Percentiles rank a stretch among this genome's conserved stretches.
phyloP scores from a whole-genome alignment of 179 eudicot species.

The Silene coronaria region DNA sequence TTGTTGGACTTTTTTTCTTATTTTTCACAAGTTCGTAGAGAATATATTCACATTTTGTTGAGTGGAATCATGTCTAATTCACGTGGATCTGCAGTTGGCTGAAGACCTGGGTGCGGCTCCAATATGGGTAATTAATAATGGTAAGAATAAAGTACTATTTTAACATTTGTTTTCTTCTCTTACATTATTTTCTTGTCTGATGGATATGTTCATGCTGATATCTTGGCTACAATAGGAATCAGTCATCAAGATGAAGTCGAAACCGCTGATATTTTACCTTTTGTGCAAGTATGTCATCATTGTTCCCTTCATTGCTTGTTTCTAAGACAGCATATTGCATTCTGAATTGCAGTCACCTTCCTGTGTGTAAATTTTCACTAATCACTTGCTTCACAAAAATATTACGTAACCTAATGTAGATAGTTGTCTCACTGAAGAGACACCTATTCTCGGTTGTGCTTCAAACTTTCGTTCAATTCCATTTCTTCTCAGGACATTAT shows the following conservation, averaged over 20 bases:
- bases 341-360: background rate
- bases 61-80: background rate
- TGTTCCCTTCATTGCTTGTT: slow-evolving; percentile 2
- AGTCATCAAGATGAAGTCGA: slow-evolving; percentile 66
- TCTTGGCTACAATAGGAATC: slow-evolving; percentile 42
- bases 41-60: background rate
- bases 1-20: background rate
- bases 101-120: slow-evolving; percentile 90
- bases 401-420: background rate
- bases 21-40: background rate
- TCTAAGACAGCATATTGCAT: background rate
- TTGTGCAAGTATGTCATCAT: slow-evolving; percentile 57
- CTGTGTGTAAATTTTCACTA: background rate
- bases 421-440: background rate
- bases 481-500: background rate
- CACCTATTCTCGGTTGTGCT: background rate
- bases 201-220: background rate
- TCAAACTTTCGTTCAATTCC: background rate
- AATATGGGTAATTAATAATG: slow-evolving; percentile 83
- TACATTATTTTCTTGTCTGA: slow-evolving; percentile 15
- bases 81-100: slow-evolving; percentile 48
- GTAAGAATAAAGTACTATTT: slow-evolving; percentile 28
- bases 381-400: background rate
- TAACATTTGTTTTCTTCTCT: background rate
- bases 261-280: slow-evolving; percentile 45